A percentile compares a stretch with the other conserved stretches of the same genome.
Evolutionary conservation across 345 rosid genomes (phyloP).

Genomic region (Carallia brachiata): DNA sequence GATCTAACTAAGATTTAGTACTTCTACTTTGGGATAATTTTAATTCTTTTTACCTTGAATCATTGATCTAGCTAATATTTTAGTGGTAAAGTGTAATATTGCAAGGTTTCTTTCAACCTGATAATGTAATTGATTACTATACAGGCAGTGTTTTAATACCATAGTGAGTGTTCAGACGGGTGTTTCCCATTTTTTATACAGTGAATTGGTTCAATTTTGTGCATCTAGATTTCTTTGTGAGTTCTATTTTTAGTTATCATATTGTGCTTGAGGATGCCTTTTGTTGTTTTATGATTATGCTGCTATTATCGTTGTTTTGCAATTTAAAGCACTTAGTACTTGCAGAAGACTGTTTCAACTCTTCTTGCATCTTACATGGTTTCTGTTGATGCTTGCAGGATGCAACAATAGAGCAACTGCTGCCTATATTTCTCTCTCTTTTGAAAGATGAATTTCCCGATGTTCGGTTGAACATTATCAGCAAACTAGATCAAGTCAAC

Average conservation of each 20-base stretch:
- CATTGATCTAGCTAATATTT: conserved; percentile 2
- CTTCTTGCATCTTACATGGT: neutral
- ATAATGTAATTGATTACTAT: neutral
- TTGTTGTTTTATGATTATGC: neutral
- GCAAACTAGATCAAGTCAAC: conserved; percentile 98
- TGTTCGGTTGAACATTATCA: conserved; percentile 89
- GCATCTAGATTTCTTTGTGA: neutral
- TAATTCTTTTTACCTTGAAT: neutral
- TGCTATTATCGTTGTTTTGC: neutral
- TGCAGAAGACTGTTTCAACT: neutral
- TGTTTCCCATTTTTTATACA: neutral
- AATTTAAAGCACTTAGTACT: conserved; percentile 2
- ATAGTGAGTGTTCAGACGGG: neutral
- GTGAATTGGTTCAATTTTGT: neutral
- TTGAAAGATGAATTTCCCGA: conserved; percentile 97
- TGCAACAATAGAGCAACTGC: conserved; percentile 91
- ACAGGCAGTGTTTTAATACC: neutral
- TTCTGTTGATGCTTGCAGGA: conserved; percentile 48
- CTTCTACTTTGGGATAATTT: too few relatives aligned
- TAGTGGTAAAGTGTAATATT: neutral
- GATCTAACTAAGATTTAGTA: neutral
- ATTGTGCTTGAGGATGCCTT: neutral
- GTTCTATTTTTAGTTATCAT: neutral
- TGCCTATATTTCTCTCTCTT: conserved; percentile 94
- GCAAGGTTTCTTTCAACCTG: neutral